Conservation (phyloP, 2,329 filamentous ascomycete species). For the Trichophyton verrucosum region DNA sequence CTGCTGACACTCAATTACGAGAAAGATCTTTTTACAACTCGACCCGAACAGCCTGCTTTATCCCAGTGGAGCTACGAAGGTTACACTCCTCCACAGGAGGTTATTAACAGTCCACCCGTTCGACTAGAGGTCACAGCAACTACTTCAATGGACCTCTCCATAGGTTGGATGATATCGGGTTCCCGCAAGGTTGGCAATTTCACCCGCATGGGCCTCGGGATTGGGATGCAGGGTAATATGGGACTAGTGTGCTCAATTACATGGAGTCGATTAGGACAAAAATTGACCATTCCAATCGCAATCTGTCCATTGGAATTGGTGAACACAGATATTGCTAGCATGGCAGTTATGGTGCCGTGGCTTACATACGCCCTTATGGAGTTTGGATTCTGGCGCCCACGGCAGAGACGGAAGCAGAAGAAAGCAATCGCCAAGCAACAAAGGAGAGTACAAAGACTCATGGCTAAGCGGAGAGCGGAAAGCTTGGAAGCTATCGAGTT, state of each 20-base stretch:
- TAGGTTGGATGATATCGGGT: conserved; percentile 27
- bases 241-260: conserved; percentile 29
- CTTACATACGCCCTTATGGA: conserved; percentile 30
- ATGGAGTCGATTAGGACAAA: conserved; percentile 32
- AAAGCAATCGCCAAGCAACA: conserved; percentile 25
- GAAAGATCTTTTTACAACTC: conserved; percentile 28
- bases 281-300: conserved; percentile 28
- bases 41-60: conserved; percentile 21
- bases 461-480: conserved; percentile 27
- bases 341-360: conserved; percentile 30
- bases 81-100: conserved; percentile 23
- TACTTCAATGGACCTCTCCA: conserved; percentile 19
- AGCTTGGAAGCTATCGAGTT: conserved; percentile 29
- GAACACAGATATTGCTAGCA: conserved; percentile 23
- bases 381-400: conserved; percentile 31
- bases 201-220: conserved; percentile 28
- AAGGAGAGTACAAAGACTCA: conserved; percentile 25
- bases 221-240: conserved; percentile 24
- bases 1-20: conserved; percentile 25
- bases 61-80: conserved; percentile 33
- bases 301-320: conserved; percentile 26
- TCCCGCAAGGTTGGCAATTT: conserved; percentile 27
- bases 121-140: conserved; percentile 24
- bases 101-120: conserved; percentile 22
- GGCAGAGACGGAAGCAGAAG: conserved; percentile 25